phyloP scores from a whole-genome alignment of 805 yeast genomes.

The Pichia deserticola region DNA sequence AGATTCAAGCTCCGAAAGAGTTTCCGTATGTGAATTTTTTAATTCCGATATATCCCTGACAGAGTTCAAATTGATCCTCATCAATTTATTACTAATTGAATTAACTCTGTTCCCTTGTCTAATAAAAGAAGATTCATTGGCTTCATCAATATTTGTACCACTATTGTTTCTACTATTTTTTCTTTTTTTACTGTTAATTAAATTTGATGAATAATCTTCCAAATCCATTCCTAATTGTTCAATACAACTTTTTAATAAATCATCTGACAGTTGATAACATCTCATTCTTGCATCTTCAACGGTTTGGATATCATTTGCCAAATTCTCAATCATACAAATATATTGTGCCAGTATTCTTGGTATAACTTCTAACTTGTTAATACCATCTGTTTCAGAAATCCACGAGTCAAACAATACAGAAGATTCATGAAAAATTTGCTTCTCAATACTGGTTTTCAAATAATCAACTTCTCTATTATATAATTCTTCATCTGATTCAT shows the following conservation, averaged over 20 bases:
- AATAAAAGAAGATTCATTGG: conserved; percentile 1
- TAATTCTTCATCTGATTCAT: conserved; percentile 33
- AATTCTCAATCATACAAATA: conserved; percentile 1
- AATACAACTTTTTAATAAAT: conserved; percentile 1
- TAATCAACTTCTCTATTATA: conserved; percentile 36
- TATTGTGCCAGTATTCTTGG: conserved; percentile 6
- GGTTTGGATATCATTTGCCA: conserved; percentile 1
- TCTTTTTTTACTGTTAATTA: not conserved
- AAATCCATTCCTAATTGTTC: not conserved
- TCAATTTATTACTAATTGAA: conserved; percentile 13
- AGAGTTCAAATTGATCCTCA: conserved; percentile 10
- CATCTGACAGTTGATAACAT: conserved; percentile 3
- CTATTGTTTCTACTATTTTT: not conserved
- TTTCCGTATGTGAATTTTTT: not conserved
- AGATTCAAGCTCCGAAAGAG: conserved; percentile 8
- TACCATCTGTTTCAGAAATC: not conserved
- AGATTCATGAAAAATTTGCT: conserved; percentile 48
- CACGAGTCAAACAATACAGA: conserved; percentile 47
- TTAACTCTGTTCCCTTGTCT: conserved; percentile 10
- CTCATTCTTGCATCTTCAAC: conserved; percentile 6
- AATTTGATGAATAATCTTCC: not conserved
- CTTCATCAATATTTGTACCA: not conserved
- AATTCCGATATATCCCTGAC: not conserved
- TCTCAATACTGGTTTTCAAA: conserved; percentile 42
- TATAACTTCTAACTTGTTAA: not conserved